Conservation (phyloP, 345 rosid species). For the Arabidopsis suecica region DNA sequence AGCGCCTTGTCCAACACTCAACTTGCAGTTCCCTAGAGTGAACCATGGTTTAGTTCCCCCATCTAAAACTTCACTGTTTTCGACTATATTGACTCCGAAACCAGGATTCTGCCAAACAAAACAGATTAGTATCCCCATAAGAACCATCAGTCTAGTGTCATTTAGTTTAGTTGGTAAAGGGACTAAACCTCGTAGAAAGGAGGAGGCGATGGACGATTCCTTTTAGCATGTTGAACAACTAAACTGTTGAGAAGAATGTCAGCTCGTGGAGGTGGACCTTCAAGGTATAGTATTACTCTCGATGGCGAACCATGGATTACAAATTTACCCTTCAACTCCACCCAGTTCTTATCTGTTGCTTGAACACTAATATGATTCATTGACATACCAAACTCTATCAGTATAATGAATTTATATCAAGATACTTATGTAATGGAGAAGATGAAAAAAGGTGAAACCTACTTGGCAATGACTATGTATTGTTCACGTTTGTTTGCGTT, state of each 20-base stretch:
- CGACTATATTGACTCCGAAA: slow-evolving; percentile 71
- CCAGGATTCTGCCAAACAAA: slow-evolving; percentile 56
- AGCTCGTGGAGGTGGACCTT: slow-evolving; percentile 88
- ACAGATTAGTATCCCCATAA: slow-evolving; percentile 1
- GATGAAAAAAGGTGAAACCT: slow-evolving; percentile 41
- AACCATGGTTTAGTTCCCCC: slow-evolving; percentile 69
- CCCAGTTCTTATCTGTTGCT: slow-evolving; percentile 80
- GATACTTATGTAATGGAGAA: background rate
- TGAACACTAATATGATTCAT: slow-evolving; percentile 55
- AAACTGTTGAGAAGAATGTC: slow-evolving; percentile 84
- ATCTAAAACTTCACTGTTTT: slow-evolving; percentile 62
- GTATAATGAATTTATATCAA: slow-evolving; percentile 13
- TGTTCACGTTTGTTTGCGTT: slow-evolving; percentile 72
- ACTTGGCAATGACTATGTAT: slow-evolving; percentile 71
- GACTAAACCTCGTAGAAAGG: slow-evolving; percentile 66
- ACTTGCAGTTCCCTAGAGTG: slow-evolving; percentile 75
- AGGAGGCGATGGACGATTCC: slow-evolving; percentile 58
- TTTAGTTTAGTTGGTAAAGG: background rate
- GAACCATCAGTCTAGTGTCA: background rate
- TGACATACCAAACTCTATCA: slow-evolving; percentile 25
- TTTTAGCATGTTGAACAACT: slow-evolving; percentile 70
- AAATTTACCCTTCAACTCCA: slow-evolving; percentile 76
- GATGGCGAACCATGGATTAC: slow-evolving; percentile 73
- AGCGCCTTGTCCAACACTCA: slow-evolving; percentile 64
- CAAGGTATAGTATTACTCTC: slow-evolving; percentile 64